phyloP scores from a whole-genome alignment of 106 monocot genomes.

The Xerophyta viscosa region DNA sequence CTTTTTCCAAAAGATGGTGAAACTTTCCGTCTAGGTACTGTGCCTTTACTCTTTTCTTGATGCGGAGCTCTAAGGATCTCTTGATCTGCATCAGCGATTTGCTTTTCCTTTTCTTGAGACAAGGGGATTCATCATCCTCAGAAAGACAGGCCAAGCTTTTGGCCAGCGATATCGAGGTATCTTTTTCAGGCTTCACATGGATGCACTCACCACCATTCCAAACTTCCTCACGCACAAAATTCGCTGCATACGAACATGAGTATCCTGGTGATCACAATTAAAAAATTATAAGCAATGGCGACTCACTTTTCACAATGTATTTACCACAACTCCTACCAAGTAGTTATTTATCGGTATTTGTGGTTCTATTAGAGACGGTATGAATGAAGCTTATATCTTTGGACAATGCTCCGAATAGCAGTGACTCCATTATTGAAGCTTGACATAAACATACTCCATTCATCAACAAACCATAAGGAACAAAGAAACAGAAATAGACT shows the following conservation, averaged over 20 bases:
- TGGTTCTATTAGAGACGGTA: no score
- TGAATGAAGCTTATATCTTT: no score
- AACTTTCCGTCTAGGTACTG: conserved; percentile 66
- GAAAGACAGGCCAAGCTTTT: conserved; percentile 75
- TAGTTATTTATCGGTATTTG: no score
- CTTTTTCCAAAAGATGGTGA: conserved; percentile 48
- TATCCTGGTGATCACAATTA: not conserved
- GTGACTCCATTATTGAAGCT: no score
- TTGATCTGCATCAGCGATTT: conserved; percentile 45
- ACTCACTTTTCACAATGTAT: no score
- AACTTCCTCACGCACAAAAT: conserved; percentile 16
- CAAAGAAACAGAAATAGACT: no score
- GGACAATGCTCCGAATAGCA: no score
- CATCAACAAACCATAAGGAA: no score
- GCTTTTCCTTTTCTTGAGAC: conserved; percentile 14
- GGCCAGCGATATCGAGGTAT: conserved; percentile 36
- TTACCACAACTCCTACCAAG: no score
- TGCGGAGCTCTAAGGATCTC: conserved; percentile 55
- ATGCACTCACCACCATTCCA: conserved; percentile 9
- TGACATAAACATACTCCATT: no score
- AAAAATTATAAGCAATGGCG: not conserved
- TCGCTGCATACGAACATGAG: not conserved
- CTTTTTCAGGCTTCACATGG: not conserved
- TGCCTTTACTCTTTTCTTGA: conserved; percentile 79
- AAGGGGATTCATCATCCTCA: conserved; percentile 48